Evolutionary conservation across 176 grass and related monocot genomes (phyloP), one percentile per base, ranked within the genome.

Genomic region (Saccharum officinarum): DNA sequence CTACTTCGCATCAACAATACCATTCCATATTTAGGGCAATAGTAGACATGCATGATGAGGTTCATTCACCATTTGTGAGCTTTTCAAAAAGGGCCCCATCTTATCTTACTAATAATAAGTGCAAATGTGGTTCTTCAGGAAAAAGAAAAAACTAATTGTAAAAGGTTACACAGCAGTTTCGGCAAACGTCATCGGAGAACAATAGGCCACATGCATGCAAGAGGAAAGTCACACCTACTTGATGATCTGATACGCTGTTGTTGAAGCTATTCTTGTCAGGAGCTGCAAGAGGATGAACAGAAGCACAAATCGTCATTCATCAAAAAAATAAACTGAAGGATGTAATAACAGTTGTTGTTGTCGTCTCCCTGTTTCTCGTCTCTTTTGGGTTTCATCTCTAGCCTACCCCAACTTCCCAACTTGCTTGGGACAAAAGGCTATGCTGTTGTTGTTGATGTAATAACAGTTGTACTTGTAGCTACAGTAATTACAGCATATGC

Each of bases 201-300:
- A 54, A 75, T 50, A 61, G 13, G 36, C 20, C 33, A 1, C 3
- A 28, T 34, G 57, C 71, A 83, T 33, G 12, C 77, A 79, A 87
- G 92, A 89, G 92, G 88, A 76, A 91, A 91, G 94, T 94, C 92
- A 99, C 90, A 97, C 97, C 94, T 99, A 99, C 97, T 97, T 99
- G 94, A 91, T 99, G 92, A 94, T 99, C 97, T 85, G 97, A 91
- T 42, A 99, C 86, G 84, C 92, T 94, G 87, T 97, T 97, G 82
- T 97, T 99, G 92, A 99, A 99, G 86, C 90, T 97, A 77, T 61
- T 99, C 93, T 97, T 91, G 82, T 97, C 94, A 20, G 90, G 82
- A 68, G 81, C 97, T 99, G 92, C 71, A 77, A 95, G 83, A 55
- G 52, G 64, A 84, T 62, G 78, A 39, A 39, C 22, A 81, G 4